A percentile compares a stretch with the other conserved stretches of the same genome.
Conservation (phyloP, 2,329 filamentous ascomycete species). For the Didymella pomorum region DNA sequence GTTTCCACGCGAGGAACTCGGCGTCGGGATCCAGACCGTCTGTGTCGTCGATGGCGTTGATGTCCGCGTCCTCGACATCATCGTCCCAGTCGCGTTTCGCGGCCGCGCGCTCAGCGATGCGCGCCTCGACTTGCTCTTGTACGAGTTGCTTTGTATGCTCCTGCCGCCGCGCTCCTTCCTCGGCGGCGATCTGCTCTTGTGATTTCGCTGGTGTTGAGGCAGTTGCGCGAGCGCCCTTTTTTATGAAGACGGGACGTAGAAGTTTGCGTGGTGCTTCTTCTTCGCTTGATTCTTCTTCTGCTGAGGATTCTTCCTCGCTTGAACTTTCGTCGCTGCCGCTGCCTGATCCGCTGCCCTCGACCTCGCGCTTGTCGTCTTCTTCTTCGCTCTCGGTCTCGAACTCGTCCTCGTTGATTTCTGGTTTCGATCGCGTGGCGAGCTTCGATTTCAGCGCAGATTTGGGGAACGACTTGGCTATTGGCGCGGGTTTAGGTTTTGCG, state of each 20-base stretch:
- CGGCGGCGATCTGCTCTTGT: constrained; percentile 55
- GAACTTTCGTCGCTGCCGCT: constrained; percentile 26
- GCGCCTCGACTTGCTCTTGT: constrained; percentile 86
- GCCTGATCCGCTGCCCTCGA: constrained; percentile 23
- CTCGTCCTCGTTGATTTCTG: constrained; percentile 58
- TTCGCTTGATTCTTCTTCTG: constrained; percentile 65
- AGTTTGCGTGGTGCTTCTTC: constrained; percentile 66
- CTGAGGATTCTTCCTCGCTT: constrained; percentile 49
- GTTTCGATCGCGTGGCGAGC: constrained; percentile 51
- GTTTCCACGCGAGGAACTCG: constrained; percentile 90
- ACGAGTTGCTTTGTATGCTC: constrained; percentile 80
- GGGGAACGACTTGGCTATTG: constrained; percentile 57
- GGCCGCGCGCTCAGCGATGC: constrained; percentile 75
- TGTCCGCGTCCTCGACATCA: constrained; percentile 68
- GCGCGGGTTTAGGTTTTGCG: constrained; percentile 49
- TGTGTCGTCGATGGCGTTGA: constrained; percentile 83
- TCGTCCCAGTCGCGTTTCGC: constrained; percentile 88
- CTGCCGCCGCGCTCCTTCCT: constrained; percentile 66
- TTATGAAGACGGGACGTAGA: constrained; percentile 72
- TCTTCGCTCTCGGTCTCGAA: constrained; percentile 65
- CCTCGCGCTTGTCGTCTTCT: constrained; percentile 25
- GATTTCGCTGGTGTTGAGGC: constrained; percentile 40
- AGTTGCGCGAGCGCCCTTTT: constrained; percentile 66
- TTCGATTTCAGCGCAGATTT: constrained; percentile 54
- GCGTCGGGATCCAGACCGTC: constrained; percentile 87